Evolutionary conservation across 202 grass and related monocot species (phyloP), one percentile per base, ranked within the genome.

Genomic region (Zizania palustris): DNA sequence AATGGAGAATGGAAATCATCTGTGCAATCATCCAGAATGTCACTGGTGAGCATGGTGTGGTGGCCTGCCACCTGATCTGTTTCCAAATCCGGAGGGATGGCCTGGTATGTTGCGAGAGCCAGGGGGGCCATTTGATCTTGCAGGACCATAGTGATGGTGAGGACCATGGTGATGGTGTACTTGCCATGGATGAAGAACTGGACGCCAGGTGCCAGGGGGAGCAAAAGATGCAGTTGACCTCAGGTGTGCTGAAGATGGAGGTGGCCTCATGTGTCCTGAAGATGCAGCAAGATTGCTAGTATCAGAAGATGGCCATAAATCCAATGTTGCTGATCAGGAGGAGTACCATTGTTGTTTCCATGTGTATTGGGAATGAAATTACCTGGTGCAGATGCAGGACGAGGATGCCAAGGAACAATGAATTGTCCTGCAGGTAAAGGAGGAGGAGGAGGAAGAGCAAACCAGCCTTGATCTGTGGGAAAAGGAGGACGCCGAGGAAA

Each of bases 191-290:
- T 68, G 49, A 50, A 7, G 33, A 14, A 35, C 56, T 28, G 63
- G 76, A 19, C 64, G 39, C 39, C 64, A 69, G 5, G 14, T 9
- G 11, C 0, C 15, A 5, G 21, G 15, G 4, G 39, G 40, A 46
- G 51, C 39, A 59, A 14, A 68, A 46, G 39, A 36, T 79, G 20
- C 15, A 69, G 53, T 28, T 59, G 76, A 40, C 64, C 64, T 79
- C 15, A 10, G 21, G 39, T 79, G 40, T 46, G 34, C 50, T 59
- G 51, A 69, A 46, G 39, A 36, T 79, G 20, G 10, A 69, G 14
- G 38, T 59, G 76, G 51, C 64, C 64, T 79, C 15, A 10, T 21
- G 39, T 79, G 53, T 46, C 43, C 50, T 59, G 51, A 69, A 46
- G 39, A 36, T 79, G 20, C 15, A 69, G 53, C 28, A 28, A 28